Evolutionary conservation across 495 filamentous ascomycete genomes (phyloP).

Genomic region (Achaetomiella virescens): DNA sequence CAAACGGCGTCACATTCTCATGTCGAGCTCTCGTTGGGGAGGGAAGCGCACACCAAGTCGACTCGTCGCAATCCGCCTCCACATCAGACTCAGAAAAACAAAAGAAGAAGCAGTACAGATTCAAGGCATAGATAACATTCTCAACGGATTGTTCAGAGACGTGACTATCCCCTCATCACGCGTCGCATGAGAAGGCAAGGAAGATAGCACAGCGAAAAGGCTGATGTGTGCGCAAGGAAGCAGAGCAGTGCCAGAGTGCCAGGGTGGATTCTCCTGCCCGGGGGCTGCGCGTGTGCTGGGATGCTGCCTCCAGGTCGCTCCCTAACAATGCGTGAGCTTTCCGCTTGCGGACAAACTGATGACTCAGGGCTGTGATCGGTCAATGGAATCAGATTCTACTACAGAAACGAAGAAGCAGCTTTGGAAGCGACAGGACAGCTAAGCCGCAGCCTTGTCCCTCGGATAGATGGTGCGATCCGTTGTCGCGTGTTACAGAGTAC

Average conservation of each 20-base stretch:
- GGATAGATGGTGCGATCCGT: background rate
- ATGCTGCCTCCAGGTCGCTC: slow-evolving; percentile 11
- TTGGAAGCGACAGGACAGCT: background rate
- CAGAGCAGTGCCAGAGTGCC: background rate
- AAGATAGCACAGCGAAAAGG: slow-evolving; percentile 18
- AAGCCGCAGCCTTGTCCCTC: slow-evolving; percentile 2
- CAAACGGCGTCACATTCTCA: slow-evolving; percentile 27
- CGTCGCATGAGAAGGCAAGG: background rate
- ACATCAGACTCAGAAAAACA: slow-evolving; percentile 8
- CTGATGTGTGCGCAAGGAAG: slow-evolving; percentile 22
- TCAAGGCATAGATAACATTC: background rate
- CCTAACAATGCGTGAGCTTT: slow-evolving; percentile 16
- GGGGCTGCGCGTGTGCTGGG: slow-evolving; percentile 6
- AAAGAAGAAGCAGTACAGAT: background rate
- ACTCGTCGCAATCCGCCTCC: slow-evolving; percentile 17
- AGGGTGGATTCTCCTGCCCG: slow-evolving; percentile 7
- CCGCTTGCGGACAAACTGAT: slow-evolving; percentile 7
- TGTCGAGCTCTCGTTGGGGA: slow-evolving; percentile 17
- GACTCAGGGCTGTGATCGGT: background rate
- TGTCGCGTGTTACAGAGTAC: slow-evolving; percentile 26
- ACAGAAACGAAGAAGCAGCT: background rate
- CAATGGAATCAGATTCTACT: background rate
- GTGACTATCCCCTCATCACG: slow-evolving; percentile 18
- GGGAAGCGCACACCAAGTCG: slow-evolving; percentile 5
- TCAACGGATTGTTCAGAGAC: slow-evolving; percentile 11